Evolutionary conservation across 371 early-diverging fungal genomes (phyloP), one percentile per base, ranked within the genome.

Genomic region (Massospora cicadina): DNA sequence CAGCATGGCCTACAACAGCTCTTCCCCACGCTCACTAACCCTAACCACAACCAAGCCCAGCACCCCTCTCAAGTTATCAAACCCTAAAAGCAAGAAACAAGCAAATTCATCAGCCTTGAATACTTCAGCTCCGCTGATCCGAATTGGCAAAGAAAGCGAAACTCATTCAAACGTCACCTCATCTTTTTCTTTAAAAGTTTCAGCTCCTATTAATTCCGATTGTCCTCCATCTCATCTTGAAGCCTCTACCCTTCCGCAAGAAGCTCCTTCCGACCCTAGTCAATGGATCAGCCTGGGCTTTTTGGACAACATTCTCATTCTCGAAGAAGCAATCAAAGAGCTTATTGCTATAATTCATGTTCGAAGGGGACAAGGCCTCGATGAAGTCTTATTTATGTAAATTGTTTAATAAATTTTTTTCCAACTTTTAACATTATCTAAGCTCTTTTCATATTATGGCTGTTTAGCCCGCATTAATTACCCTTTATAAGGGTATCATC

Each of bases 301-400:
- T 30, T 69, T 88, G 13, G 91, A 90, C 67, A 94, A 94, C 71
- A 87, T 91, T 21, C 84, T 95, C 21, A 87, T 93, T 29, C 67
- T 95, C 63, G 90, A 95, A 67, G 96, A 95, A 74, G 79, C 84
- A 2, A 83, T 88, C 32, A 93, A 93, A 69, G 96, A 95, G 69
- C 71, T 93, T 7, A 80, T 94, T 3, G 89, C 92, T 17, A 77
- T 87, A 25, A 75, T 93, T 65, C 88, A 89, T 70, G 87, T 87
- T 27, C 81, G 89, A 29, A 74, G 87, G 63, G 85, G 85, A 65
- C 69, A 81, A 53, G 89, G 90, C n/a, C 79, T 86, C 26, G 90
- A 90, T 71, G 78, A 80, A 66, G 79, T 82, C 55, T 69, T 73
- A 12, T 81, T 77, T 68, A 66, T 72, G 64, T 76, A 73, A 61